These are phyloP conservation scores for Colletotrichum melonis DNA, from an alignment of 2,329 filamentous ascomycete species.

Conservation along the genomic window DNA sequence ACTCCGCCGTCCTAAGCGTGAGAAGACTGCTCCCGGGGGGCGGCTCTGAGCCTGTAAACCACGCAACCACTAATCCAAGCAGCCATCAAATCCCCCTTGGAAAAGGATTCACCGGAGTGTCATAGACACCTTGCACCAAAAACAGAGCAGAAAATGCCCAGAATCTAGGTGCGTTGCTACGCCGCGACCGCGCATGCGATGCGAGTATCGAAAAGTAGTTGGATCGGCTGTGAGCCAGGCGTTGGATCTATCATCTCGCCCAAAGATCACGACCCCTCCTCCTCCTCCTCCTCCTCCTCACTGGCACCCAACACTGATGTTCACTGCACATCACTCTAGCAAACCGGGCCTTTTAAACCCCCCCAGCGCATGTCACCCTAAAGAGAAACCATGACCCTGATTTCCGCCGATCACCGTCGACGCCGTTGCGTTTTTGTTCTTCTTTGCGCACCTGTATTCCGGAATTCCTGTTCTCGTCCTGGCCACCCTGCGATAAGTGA, in stretches of 20 bases:
- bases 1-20: background rate
- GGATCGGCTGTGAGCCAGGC: background rate
- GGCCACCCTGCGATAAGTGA: background rate
- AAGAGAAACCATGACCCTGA: background rate
- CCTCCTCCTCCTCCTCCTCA: background rate
- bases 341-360: background rate
- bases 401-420: background rate
- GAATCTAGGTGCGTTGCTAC: background rate
- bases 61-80: no score
- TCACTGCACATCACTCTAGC: background rate
- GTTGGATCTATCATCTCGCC: background rate
- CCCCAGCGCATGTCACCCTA: background rate
- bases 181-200: slow-evolving; percentile 8
- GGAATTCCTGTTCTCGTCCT: background rate
- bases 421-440: background rate
- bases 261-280: background rate
- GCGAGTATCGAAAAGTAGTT: background rate
- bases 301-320: background rate
- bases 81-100: no score
- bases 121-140: background rate
- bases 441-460: no score
- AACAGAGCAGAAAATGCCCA: background rate
- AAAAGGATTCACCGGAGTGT: no score
- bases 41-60: background rate
- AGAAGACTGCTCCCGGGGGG: background rate